Conservation (phyloP, 1,284 basidiomycete species). For the Ustilago hordei region DNA sequence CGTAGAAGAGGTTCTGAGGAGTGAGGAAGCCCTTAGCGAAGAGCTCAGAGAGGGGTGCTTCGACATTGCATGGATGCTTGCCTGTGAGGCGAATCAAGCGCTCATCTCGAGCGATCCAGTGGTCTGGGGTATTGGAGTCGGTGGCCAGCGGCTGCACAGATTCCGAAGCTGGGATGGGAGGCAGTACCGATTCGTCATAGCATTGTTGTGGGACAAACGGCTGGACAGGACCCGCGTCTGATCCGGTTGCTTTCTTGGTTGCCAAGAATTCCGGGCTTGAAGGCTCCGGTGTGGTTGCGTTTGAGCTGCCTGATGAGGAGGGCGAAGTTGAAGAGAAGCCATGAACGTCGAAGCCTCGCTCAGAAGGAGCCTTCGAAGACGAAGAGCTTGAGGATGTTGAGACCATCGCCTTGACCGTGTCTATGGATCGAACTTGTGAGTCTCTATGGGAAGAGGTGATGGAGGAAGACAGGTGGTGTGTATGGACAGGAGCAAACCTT, state of each 20-base stretch:
- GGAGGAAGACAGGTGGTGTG: not conserved
- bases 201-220: conserved; percentile 28
- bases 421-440: not conserved
- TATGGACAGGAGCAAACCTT: no score
- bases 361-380: conserved; percentile 39
- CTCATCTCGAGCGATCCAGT: conserved; percentile 61
- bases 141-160: conserved; percentile 44
- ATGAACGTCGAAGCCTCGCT: conserved; percentile 13
- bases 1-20: conserved; percentile 77
- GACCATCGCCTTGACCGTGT: not conserved
- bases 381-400: conserved; percentile 24
- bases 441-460: not conserved
- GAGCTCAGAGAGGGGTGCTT: conserved; percentile 74
- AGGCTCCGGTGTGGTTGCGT: conserved; percentile 41
- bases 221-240: not conserved
- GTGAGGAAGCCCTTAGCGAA: conserved; percentile 76
- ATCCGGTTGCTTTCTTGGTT: not conserved
- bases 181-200: conserved; percentile 42
- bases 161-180: conserved; percentile 46
- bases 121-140: conserved; percentile 60
- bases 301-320: conserved; percentile 21
- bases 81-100: conserved; percentile 58
- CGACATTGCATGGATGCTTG: conserved; percentile 76
- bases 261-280: conserved; percentile 27
- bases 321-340: conserved; percentile 27